Evolutionary conservation across 139 green algal genomes (phyloP).

Genomic region (Tetradesmus obliquus): DNA sequence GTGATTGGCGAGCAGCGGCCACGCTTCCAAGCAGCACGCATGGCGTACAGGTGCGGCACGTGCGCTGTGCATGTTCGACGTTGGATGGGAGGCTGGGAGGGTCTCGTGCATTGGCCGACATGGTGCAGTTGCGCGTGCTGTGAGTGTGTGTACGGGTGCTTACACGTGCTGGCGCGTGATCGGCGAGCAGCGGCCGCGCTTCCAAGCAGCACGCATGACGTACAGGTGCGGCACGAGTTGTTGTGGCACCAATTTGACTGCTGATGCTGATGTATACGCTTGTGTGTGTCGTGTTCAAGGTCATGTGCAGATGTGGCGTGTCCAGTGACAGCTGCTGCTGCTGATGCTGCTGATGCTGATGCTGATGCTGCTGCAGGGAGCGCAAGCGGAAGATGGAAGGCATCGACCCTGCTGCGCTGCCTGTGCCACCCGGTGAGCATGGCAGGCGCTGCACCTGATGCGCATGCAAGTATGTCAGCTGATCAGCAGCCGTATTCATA

Average conservation of each 20-base stretch:
- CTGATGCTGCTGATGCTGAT: background rate
- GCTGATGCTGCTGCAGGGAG: slow-evolving; percentile 20
- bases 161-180: slow-evolving; percentile 62
- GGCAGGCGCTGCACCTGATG: too few relatives aligned
- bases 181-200: slow-evolving; percentile 85
- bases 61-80: slow-evolving; percentile 56
- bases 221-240: slow-evolving; percentile 62
- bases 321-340: background rate
- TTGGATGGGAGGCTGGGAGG: background rate
- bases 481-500: too few relatives aligned
- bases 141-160: too few relatives aligned
- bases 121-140: too few relatives aligned
- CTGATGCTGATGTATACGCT: background rate
- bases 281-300: slow-evolving; percentile 63
- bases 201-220: slow-evolving; percentile 68
- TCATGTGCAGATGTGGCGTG: too few relatives aligned
- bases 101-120: too few relatives aligned
- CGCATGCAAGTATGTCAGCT: too few relatives aligned
- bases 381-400: slow-evolving; percentile 56
- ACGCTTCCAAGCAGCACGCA: slow-evolving; percentile 73
- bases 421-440: slow-evolving; percentile 72
- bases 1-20: slow-evolving; percentile 88
- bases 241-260: too few relatives aligned
- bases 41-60: slow-evolving; percentile 65
- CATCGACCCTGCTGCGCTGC: slow-evolving; percentile 64